Evolutionary conservation across 345 rosid species (phyloP), one percentile per base, ranked within the genome.

Genomic region (Xanthoceras sorbifolium): DNA sequence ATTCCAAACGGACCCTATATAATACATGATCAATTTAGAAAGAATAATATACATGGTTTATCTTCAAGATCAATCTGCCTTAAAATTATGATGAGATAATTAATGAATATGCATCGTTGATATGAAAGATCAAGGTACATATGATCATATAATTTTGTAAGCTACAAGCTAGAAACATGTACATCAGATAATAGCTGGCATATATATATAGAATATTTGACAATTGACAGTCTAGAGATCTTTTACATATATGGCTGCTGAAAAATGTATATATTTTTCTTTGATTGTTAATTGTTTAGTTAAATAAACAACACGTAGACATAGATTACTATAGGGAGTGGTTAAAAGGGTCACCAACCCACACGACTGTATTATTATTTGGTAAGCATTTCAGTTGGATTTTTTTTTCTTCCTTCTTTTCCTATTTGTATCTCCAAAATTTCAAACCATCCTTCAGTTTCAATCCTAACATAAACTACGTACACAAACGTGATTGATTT

Each of bases 271-370:
- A 14, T 67, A 42, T 42, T 55, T 25, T 20, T 5, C 10, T 57
- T 8, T 20, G 12, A 57, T 20, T 23, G 22, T 8, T 20, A 4
- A 57, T 20, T 23, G 22, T 20, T 6, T 57, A 57, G 22, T 57
- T n/a, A 57, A 66, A 14, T 48, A 63, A 61, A 66, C 12, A 62
- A 72, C 15, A 42, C 9, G n/a, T 52, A 78, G 57, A 67, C 18
- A 74, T 67, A 77, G 42, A 79, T 64, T 79, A 60, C 69, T 67
- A 25, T 10, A 26, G 4, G 74, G 87, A 80, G 91, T 86, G 76
- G 93, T 88, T 88, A 87, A 88, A 79, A 83, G 48, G 90, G 75
- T 84, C 75, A 90, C 91, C 93, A 90, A 90, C 86, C 90, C 84
- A 18, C 75, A 82, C 66, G 88, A 88, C 89, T 64, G 80, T 70